Evolutionary conservation across 1,284 basidiomycete species (phyloP), one percentile per base, ranked within the genome.

Genomic region (Singerocomus inundabilis): DNA sequence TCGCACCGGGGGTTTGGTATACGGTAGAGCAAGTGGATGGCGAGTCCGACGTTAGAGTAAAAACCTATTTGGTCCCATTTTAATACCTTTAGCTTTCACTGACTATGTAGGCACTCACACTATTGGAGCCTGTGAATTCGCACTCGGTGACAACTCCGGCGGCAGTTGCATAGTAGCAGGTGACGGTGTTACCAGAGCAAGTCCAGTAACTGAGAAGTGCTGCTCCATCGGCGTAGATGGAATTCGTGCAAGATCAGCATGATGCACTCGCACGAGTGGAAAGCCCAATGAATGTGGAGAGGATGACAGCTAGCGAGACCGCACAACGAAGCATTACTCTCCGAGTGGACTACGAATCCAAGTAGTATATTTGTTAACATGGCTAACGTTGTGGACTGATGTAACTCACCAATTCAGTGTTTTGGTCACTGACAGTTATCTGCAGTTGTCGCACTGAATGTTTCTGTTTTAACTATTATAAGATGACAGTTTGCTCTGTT

Each of bases 131-230:
- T 15, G 15, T 48, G 25, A 25, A 48, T 15, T 4, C 37, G 13
- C 37, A 49, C 24, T 16, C 37, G 3, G 26, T 39, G 26, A 34
- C 24, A 5, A 40, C 44, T 30, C 47, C 47, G 5, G 47, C 26
- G 15, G 24, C 15, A n/a, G 40, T 43, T 4, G 46, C 33, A n/a
- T 48, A 48, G 33, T 48, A 48, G 28, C 46, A 48, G n/a, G 47
- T 48, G 33, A 43, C 12, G 25, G 34, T 31, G 1, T 29, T 9
- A 24, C 25, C 47, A 16, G 21, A 25, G 13, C 46, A 40, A 7
- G 47, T 49, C 44, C 44, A 49, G 33, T 49, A 28, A 36, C 47
- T 37, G n/a, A 46, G 24, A 21, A 35, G 47, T 13, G 48, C 34
- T 5, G 37, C 38, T 26, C 36, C 44, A n/a, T 28, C 30, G 12